Conservation (phyloP, 192 early-diverging fungal genomes). For the Gaertneriomyces semiglobifer region DNA sequence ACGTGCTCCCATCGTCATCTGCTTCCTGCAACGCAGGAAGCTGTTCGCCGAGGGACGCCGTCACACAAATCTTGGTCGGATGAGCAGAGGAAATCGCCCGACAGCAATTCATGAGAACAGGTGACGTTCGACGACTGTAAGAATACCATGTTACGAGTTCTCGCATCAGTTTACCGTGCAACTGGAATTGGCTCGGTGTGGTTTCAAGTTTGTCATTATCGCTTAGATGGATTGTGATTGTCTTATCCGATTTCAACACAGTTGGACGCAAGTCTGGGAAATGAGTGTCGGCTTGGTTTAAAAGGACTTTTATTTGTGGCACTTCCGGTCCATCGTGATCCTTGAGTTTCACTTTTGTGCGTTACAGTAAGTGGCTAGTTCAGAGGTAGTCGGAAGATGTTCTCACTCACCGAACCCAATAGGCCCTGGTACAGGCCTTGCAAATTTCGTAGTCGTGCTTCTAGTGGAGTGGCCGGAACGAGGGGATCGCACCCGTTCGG, state of each 20-base stretch:
- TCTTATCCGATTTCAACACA: not conserved
- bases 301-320: constrained; percentile 1
- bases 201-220: not conserved
- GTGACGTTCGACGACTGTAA: constrained; percentile 6
- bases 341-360: constrained; percentile 13
- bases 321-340: constrained; percentile 23
- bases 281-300: constrained; percentile 8
- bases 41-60: not conserved
- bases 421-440: constrained; percentile 7
- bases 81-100: not conserved
- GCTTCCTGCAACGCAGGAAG: constrained; percentile 6
- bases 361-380: not conserved
- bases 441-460: not conserved
- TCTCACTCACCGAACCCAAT: constrained; percentile 10
- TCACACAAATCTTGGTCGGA: constrained; percentile 20
- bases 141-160: constrained; percentile 24
- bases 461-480: constrained; percentile 2
- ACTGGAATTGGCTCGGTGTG: constrained; percentile 6
- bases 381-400: not conserved
- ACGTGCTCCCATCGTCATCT: constrained; percentile 8
- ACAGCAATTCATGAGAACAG: not conserved
- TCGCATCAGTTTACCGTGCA: constrained; percentile 8
- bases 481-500: not conserved
- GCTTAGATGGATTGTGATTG: not conserved
- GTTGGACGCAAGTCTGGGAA: constrained; percentile 3